Evolutionary conservation across 208 protist species (phyloP).

Genomic region (Crithidia fasciculata): DNA sequence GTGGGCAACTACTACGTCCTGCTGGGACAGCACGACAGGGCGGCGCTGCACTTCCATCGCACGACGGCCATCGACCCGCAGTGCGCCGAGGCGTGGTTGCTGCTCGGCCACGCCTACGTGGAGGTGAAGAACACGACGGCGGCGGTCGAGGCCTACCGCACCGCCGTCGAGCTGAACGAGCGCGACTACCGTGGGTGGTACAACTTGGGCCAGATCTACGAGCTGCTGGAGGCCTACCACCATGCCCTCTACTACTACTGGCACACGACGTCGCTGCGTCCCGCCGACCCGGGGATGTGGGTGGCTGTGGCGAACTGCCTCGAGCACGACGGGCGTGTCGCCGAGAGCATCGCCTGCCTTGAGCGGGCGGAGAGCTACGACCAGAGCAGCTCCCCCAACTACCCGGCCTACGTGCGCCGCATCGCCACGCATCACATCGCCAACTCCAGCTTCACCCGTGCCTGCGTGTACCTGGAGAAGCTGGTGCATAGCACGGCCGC

Average conservation of each 20-base stretch:
- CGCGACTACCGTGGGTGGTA: conserved; percentile 97
- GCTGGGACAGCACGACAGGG: conserved; percentile 94
- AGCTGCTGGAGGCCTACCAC: conserved; percentile 94
- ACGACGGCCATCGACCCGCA: conserved; percentile 86
- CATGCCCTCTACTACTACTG: conserved; percentile 97
- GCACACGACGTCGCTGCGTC: conserved; percentile 92
- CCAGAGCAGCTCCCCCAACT: conserved; percentile 38
- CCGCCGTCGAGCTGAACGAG: conserved; percentile 93
- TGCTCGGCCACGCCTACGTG: conserved; percentile 98
- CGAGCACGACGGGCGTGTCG: conserved; percentile 70
- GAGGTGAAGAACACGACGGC: conserved; percentile 95
- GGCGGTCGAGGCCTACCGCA: conserved; percentile 96
- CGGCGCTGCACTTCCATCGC: conserved; percentile 95
- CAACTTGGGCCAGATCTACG: conserved; percentile 98
- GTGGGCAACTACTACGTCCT: conserved; percentile 98
- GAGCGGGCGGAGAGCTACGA: conserved; percentile 80
- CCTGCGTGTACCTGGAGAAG: conserved; percentile 73
- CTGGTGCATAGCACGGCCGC: conserved; percentile 49
- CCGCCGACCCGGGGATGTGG: conserved; percentile 96
- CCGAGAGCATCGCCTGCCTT: conserved; percentile 76
- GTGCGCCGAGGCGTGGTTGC: conserved; percentile 95
- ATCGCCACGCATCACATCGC: conserved; percentile 76
- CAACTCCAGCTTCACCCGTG: conserved; percentile 49
- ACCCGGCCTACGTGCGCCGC: conserved; percentile 69
- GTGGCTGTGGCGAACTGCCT: conserved; percentile 82